Conservation (phyloP, 305 asterid species). For the Rubia peregrina region DNA sequence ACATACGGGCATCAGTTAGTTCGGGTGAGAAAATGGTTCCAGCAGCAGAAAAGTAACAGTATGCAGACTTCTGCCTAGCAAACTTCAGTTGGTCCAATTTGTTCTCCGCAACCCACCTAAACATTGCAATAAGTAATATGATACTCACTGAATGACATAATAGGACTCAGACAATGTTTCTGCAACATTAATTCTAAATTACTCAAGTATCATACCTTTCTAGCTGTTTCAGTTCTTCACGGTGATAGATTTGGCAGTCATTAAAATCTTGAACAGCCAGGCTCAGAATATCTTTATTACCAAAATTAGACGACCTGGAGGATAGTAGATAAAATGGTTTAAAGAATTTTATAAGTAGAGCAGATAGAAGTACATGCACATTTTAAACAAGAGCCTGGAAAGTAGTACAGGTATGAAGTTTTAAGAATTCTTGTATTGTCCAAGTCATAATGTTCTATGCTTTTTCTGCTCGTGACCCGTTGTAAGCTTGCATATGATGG, state of each 20-base stretch:
- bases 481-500: constrained; percentile 59
- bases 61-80: constrained; percentile 75
- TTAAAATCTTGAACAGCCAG: constrained; percentile 77
- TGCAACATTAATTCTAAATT: not conserved
- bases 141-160: not conserved
- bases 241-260: constrained; percentile 52
- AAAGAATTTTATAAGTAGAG: not conserved
- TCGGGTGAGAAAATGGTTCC: constrained; percentile 62
- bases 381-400: constrained; percentile 3
- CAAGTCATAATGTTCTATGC: constrained; percentile 50
- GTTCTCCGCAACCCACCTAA: constrained; percentile 74
- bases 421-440: constrained; percentile 53
- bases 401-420: constrained; percentile 61
- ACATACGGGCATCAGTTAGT: constrained; percentile 69
- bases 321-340: not conserved
- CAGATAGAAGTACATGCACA: not conserved
- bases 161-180: not conserved
- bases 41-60: constrained; percentile 86
- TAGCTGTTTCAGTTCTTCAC: constrained; percentile 58
- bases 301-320: constrained; percentile 58
- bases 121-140: constrained; percentile 9
- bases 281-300: constrained; percentile 48
- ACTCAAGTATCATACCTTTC: constrained; percentile 43
- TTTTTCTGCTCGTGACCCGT: constrained; percentile 49
- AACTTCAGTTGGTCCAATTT: constrained; percentile 68